Evolutionary conservation across 257 asterid genomes (phyloP).

Genomic region (Euphrasia confusa): DNA sequence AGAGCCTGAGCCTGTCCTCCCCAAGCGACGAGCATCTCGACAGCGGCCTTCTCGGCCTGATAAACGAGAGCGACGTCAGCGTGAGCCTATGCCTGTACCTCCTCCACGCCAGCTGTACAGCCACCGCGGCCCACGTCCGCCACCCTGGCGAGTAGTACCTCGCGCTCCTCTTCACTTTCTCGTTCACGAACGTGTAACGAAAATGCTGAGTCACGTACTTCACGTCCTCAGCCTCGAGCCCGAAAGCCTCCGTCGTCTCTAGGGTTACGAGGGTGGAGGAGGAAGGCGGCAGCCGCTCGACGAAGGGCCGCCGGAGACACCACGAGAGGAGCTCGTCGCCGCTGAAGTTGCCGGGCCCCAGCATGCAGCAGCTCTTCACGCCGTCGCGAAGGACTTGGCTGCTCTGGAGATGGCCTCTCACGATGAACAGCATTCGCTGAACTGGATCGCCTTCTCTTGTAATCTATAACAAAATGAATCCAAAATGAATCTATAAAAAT

Average conservation of each 20-base stretch:
- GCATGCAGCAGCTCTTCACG: conserved; percentile 84
- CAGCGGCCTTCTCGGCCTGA: conserved; percentile 76
- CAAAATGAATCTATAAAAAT: too few relatives aligned
- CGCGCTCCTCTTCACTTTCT: conserved; percentile 86
- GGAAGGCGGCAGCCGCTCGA: conserved; percentile 83
- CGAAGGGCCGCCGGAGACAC: conserved; percentile 85
- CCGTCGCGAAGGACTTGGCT: conserved; percentile 89
- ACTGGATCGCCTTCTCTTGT: conserved; percentile 95
- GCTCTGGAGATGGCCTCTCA: conserved; percentile 94
- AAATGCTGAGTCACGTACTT: conserved; percentile 94
- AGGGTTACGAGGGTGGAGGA: conserved; percentile 69
- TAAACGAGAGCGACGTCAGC: conserved; percentile 74
- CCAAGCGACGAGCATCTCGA: conserved; percentile 83
- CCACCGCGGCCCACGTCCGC: conserved; percentile 98
- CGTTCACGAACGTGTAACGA: conserved; percentile 88
- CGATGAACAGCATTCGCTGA: conserved; percentile 85
- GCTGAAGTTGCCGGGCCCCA: conserved; percentile 94
- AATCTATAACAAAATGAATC: conserved; percentile 35
- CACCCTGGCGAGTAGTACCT: conserved; percentile 96
- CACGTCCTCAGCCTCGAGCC: conserved; percentile 84
- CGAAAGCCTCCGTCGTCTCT: conserved; percentile 88
- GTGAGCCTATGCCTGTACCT: conserved; percentile 74
- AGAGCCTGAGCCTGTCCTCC: conserved; percentile 87
- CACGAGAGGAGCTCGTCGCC: conserved; percentile 96
- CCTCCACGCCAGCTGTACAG: conserved; percentile 92